Base-by-base conservation (phyloP, 345 rosid species). In the Schrenkiella parvula region DNA sequence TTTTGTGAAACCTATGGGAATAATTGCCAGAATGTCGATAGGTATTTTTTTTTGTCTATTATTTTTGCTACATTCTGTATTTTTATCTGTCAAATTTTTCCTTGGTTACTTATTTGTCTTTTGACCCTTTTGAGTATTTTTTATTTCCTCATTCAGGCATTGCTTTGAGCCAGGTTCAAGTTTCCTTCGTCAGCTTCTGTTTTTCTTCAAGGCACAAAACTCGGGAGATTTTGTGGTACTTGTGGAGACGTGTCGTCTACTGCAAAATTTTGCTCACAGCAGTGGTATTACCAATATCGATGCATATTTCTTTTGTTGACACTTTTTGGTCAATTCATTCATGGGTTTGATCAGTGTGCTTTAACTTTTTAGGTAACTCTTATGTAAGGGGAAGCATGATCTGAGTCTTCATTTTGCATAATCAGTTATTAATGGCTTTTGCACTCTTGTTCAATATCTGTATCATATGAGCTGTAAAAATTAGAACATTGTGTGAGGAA, bases 131-230 rank as follows among this genome's bases (percentile, higher is more conserved):
- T 46, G 26, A 15, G 8, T 54, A 4, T 8, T 8, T 31, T 37
- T 38, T 44, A 3, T 17, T 32, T 42, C 74, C 12, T 83, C 42
- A 35, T 72, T 71, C 90, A 95, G 99, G 82, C 75, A 74, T 81
- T 92, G 86, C 77, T 95, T 95, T 76, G 93, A 89, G 84, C 89
- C 95, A 54, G 82, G 84, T 69, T 95, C 99, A 21, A 84, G 75
- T 61, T 95, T 92, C 80, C 88, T 95, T 48, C 82, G 82, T 35
- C 92, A 87, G 81, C 76, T 90, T 29, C 81, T 87, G 66, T 95
- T 92, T 75, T 88, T 90, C 85, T 83, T 88, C 71, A 77, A 84
- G 78, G 84, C 95, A 25, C 77, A 80, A 48, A 81, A 87, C 69
- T 64, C 50, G 52, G 80, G 70, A 60, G 98, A 92, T 82, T 72